A percentile compares a stretch with the other conserved stretches of the same genome.
These are phyloP conservation scores for Penicillium samsonianum DNA, from an alignment of 495 filamentous ascomycete genomes.

Conservation along the genomic window DNA sequence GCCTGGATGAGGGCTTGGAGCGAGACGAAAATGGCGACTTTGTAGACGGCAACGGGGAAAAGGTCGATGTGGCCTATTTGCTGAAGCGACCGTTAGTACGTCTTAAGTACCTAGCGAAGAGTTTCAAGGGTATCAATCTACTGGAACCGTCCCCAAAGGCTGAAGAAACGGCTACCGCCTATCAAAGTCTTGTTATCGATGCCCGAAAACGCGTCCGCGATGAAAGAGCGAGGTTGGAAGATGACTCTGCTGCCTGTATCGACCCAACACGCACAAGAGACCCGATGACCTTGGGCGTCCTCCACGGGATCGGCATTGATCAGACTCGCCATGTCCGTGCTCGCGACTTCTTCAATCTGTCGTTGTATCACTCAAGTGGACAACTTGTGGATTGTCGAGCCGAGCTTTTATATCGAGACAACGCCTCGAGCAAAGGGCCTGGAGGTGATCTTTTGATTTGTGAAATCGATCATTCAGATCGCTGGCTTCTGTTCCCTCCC, in stretches of 20 bases:
- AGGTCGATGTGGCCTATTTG: slow-evolving; percentile 91
- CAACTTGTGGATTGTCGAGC: slow-evolving; percentile 85
- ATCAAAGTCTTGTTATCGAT: slow-evolving; percentile 71
- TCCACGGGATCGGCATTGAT: slow-evolving; percentile 71
- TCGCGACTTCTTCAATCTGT: slow-evolving; percentile 84
- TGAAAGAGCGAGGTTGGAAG: slow-evolving; percentile 83
- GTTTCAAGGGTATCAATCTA: slow-evolving; percentile 47
- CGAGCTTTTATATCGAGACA: slow-evolving; percentile 86
- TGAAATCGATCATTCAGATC: slow-evolving; percentile 71
- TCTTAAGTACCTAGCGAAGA: slow-evolving; percentile 83
- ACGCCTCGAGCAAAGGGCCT: slow-evolving; percentile 53
- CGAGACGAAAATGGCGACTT: slow-evolving; percentile 78
- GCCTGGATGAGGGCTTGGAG: slow-evolving; percentile 67
- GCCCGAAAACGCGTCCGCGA: slow-evolving; percentile 79
- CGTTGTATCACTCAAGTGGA: slow-evolving; percentile 84
- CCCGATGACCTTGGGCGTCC: slow-evolving; percentile 68
- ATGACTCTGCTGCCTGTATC: slow-evolving; percentile 82
- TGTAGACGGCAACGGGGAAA: slow-evolving; percentile 75
- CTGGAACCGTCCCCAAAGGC: slow-evolving; percentile 59
- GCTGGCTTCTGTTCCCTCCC: slow-evolving; percentile 92
- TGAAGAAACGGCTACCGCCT: slow-evolving; percentile 55
- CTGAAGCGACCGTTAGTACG: slow-evolving; percentile 86
- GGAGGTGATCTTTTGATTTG: slow-evolving; percentile 85
- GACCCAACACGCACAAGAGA: slow-evolving; percentile 79
- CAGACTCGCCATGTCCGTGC: slow-evolving; percentile 74